Percentiles rank a stretch among this genome's conserved stretches.
These are phyloP conservation scores for Penicillium hesseltinei DNA, from an alignment of 2,329 filamentous ascomycete genomes.

Conservation along the genomic window DNA sequence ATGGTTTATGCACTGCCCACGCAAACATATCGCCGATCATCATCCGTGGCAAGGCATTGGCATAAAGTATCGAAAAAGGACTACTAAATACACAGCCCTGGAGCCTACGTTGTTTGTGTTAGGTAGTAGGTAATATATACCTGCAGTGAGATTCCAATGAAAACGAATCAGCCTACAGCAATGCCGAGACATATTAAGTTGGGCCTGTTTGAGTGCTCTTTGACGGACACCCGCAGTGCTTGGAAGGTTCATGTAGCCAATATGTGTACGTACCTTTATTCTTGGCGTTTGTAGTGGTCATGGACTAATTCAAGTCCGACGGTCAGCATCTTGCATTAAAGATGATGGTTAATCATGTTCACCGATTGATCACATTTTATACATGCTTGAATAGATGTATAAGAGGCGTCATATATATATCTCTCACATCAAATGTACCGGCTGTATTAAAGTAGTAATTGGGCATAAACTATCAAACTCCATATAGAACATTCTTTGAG, in stretches of 20 bases:
- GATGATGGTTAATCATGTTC: not conserved
- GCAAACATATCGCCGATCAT: not conserved
- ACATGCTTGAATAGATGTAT: too few relatives aligned
- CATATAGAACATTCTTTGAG: not conserved
- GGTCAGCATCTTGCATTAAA: not conserved
- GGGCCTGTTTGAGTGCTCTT: not conserved
- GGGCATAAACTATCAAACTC: not conserved
- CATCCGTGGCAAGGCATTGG: not conserved
- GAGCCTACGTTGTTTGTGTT: not conserved
- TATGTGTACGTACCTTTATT: not conserved
- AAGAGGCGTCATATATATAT: not conserved
- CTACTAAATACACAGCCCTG: not conserved
- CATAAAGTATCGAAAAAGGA: not conserved
- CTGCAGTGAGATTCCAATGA: not conserved
- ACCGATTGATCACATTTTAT: not conserved
- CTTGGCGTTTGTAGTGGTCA: not conserved
- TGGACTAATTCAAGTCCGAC: fast-evolving
- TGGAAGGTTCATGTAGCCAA: not conserved
- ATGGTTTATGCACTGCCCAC: not conserved
- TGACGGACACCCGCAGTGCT: not conserved
- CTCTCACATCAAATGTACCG: too few relatives aligned
- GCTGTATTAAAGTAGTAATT: not conserved
- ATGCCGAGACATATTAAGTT: not conserved
- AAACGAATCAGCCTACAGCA: not conserved
- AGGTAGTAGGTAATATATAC: not conserved